phyloP scores from a whole-genome alignment of 805 yeast genomes.

The Suhomyces prunicola region DNA sequence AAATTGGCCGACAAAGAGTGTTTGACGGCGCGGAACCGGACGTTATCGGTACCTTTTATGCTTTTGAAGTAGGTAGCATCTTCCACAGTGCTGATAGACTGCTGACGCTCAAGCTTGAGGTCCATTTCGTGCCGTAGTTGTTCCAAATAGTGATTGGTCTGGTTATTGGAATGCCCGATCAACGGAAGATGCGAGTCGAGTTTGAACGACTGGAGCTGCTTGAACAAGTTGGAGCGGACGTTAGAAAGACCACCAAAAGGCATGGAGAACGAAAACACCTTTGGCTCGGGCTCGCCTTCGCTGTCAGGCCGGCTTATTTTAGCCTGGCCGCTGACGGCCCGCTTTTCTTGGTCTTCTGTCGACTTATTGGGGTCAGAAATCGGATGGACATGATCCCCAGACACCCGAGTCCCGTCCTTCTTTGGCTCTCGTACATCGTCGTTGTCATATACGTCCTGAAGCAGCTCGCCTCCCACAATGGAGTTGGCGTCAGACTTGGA shows the following conservation, averaged over 20 bases:
- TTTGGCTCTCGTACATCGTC: neutral
- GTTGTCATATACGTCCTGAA: constrained; percentile 12
- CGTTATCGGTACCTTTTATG: constrained; percentile 59
- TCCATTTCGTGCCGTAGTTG: constrained; percentile 30
- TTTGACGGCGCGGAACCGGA: constrained; percentile 66
- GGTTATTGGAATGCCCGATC: constrained; percentile 7
- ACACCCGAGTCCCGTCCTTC: neutral
- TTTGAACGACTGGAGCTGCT: constrained; percentile 21
- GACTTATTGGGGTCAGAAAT: constrained; percentile 14
- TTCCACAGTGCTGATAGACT: constrained; percentile 57
- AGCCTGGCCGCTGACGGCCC: constrained; percentile 35
- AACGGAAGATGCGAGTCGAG: constrained; percentile 23
- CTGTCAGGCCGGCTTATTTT: constrained; percentile 8
- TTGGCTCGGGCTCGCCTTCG: constrained; percentile 16
- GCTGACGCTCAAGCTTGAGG: constrained; percentile 48
- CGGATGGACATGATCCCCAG: constrained; percentile 10
- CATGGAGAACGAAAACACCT: constrained; percentile 54
- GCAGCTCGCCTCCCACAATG: constrained; percentile 49
- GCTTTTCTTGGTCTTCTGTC: constrained; percentile 12
- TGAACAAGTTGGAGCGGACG: constrained; percentile 25
- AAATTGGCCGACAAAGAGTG: constrained; percentile 55
- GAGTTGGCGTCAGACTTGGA: constrained; percentile 40
- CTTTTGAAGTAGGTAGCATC: constrained; percentile 58
- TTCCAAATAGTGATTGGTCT: constrained; percentile 9
- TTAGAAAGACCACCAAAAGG: constrained; percentile 51